Conservation (phyloP, 257 asterid species). For the Ajuga chamaepitys region DNA sequence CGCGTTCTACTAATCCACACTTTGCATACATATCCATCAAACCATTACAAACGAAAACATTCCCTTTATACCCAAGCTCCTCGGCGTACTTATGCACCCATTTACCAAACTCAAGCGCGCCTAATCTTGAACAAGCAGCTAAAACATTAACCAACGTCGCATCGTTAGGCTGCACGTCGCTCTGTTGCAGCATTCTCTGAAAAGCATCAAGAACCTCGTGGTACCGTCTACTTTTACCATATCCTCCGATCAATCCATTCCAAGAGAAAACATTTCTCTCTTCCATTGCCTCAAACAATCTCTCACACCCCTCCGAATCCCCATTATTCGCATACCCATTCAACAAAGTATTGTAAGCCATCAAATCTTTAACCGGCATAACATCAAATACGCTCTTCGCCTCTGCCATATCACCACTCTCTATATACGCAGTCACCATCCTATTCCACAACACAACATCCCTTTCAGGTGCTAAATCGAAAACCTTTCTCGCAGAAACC, state of each 20-base stretch:
- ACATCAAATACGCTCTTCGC: conserved; percentile 58
- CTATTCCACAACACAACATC: conserved; percentile 77
- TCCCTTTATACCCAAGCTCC: conserved; percentile 37
- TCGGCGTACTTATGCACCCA: conserved; percentile 58
- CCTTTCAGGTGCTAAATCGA: conserved; percentile 71
- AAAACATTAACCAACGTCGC: conserved; percentile 63
- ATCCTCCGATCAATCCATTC: conserved; percentile 80
- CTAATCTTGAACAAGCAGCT: conserved; percentile 67
- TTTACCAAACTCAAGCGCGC: conserved; percentile 68
- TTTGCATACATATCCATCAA: conserved; percentile 80
- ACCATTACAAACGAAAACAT: conserved; percentile 56
- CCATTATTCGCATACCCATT: conserved; percentile 70
- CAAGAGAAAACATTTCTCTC: conserved; percentile 72
- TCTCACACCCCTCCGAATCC: conserved; percentile 54
- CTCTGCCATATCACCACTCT: conserved; percentile 51
- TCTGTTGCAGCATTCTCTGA: conserved; percentile 49
- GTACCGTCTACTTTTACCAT: conserved; percentile 41
- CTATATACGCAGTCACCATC: conserved; percentile 52
- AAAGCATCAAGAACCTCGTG: conserved; percentile 46
- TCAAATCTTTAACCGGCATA: conserved; percentile 73
- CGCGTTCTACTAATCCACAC: conserved; percentile 58
- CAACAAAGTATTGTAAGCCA: conserved; percentile 72
- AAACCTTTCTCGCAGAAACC: conserved; percentile 56
- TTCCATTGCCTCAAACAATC: conserved; percentile 49
- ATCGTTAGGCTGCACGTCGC: conserved; percentile 59